Conservation (phyloP, 768 basidiomycete genomes). For the Coprinopsis marcescibilis region DNA sequence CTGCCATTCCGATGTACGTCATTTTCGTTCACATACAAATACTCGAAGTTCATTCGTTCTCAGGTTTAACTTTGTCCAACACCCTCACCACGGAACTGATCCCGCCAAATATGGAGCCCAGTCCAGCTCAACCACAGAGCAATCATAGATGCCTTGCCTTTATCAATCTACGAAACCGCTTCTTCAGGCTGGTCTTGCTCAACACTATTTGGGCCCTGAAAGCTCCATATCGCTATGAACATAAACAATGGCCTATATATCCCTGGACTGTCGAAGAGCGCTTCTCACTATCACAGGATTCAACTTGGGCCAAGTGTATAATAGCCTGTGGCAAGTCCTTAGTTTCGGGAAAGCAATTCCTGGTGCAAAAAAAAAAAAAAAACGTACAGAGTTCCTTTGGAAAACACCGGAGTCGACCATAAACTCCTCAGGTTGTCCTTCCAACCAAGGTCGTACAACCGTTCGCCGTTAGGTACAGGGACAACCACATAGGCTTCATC, state of each 20-base stretch:
- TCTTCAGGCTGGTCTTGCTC: no score
- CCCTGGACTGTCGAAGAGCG: slow-evolving; percentile 16
- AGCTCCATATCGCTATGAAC: no score
- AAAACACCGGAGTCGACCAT: slow-evolving; percentile 17
- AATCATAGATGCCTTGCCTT: slow-evolving; percentile 9
- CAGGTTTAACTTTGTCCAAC: slow-evolving; percentile 96
- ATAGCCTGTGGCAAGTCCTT: slow-evolving; percentile 12
- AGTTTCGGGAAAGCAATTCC: slow-evolving; percentile 4
- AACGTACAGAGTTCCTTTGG: slow-evolving; percentile 8
- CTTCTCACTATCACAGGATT: slow-evolving; percentile 28
- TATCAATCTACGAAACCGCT: not conserved
- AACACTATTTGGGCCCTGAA: no score
- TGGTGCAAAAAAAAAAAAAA: slow-evolving; percentile 3
- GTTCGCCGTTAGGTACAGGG: slow-evolving; percentile 20
- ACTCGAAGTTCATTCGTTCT: slow-evolving; percentile 10
- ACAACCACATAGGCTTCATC: not conserved
- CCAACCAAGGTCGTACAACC: slow-evolving; percentile 34
- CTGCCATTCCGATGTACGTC: slow-evolving; percentile 37
- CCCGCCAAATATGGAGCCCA: slow-evolving; percentile 68
- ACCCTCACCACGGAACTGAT: slow-evolving; percentile 81
- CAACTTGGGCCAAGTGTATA: slow-evolving; percentile 33
- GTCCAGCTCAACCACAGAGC: slow-evolving; percentile 24
- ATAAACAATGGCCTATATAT: slow-evolving; percentile 1
- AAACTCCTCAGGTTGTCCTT: slow-evolving; percentile 24
- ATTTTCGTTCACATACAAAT: not conserved